These are phyloP conservation scores for Acorus calamus DNA, from an alignment of 106 monocot species.

Conservation along the genomic window DNA sequence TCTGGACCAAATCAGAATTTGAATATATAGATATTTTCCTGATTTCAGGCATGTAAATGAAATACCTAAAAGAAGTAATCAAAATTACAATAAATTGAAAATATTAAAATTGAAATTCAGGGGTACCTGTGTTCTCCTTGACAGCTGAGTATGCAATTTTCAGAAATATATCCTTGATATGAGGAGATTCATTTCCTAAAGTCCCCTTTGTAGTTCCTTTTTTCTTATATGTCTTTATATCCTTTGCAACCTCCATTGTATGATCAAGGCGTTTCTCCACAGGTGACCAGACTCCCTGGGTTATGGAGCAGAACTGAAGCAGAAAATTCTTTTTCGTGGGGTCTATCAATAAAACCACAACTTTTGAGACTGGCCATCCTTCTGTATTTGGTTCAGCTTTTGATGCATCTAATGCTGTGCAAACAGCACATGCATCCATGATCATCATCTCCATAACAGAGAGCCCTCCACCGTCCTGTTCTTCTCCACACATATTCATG, in stretches of 20 bases:
- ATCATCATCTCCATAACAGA: conserved; percentile 49
- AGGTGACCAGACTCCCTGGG: conserved; percentile 46
- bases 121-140: conserved; percentile 39
- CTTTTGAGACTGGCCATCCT: conserved; percentile 48
- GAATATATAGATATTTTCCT: too few species aligned
- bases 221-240: neutral
- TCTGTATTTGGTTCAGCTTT: conserved; percentile 23
- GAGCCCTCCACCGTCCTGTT: conserved; percentile 8
- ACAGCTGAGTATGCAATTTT: conserved; percentile 37
- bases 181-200: neutral
- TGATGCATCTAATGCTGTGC: conserved; percentile 31
- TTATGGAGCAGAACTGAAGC: conserved; percentile 27
- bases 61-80: too few species aligned
- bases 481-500: conserved; percentile 12
- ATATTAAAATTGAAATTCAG: neutral
- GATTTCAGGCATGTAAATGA: too few species aligned
- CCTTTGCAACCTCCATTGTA: neutral
- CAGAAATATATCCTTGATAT: conserved; percentile 13
- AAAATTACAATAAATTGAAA: too few species aligned
- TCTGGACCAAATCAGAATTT: too few species aligned
- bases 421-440: conserved; percentile 48
- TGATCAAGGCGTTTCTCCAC: conserved; percentile 25
- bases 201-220: neutral
- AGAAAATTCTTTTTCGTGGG: conserved; percentile 30
- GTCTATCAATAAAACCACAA: conserved; percentile 54